These are phyloP conservation scores for Entomortierella beljakovae DNA, from an alignment of 192 early-diverging fungal species.

Conservation along the genomic window DNA sequence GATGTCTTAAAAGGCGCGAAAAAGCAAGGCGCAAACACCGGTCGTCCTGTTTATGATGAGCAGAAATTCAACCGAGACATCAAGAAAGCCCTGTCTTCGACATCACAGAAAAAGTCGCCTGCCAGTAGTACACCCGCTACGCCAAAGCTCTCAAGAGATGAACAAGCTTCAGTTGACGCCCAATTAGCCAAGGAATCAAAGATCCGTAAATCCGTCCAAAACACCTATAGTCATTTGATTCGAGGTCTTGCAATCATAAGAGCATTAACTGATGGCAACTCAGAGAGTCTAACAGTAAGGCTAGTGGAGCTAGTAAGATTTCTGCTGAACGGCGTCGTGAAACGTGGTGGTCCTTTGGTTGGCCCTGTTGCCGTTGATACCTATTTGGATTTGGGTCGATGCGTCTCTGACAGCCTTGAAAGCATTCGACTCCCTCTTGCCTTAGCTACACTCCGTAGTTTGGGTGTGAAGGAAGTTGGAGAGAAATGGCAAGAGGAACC, in stretches of 20 bases:
- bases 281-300: conserved; percentile 63
- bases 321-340: conserved; percentile 63
- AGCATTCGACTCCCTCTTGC: conserved; percentile 56
- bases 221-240: conserved; percentile 59
- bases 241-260: conserved; percentile 74
- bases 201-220: conserved; percentile 75
- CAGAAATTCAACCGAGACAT: conserved; percentile 86
- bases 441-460: conserved; percentile 62
- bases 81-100: conserved; percentile 73
- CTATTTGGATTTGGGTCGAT: conserved; percentile 63
- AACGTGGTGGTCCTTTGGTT: conserved; percentile 65
- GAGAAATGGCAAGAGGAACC: conserved; percentile 61
- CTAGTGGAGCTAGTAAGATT: conserved; percentile 67
- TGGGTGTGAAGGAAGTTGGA: conserved; percentile 58
- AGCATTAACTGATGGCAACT: conserved; percentile 71
- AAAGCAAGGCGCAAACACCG: conserved; percentile 60
- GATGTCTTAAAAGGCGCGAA: conserved; percentile 73
- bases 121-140: conserved; percentile 3
- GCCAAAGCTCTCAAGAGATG: conserved; percentile 78
- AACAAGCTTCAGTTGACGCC: conserved; percentile 75
- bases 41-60: conserved; percentile 69
- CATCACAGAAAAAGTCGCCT: conserved; percentile 73
- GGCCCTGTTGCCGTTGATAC: conserved; percentile 69
- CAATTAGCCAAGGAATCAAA: conserved; percentile 79
- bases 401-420: conserved; percentile 55